Evolutionary conservation across 2,329 filamentous ascomycete genomes (phyloP).

Genomic region (Corinectria fuckeliana): DNA sequence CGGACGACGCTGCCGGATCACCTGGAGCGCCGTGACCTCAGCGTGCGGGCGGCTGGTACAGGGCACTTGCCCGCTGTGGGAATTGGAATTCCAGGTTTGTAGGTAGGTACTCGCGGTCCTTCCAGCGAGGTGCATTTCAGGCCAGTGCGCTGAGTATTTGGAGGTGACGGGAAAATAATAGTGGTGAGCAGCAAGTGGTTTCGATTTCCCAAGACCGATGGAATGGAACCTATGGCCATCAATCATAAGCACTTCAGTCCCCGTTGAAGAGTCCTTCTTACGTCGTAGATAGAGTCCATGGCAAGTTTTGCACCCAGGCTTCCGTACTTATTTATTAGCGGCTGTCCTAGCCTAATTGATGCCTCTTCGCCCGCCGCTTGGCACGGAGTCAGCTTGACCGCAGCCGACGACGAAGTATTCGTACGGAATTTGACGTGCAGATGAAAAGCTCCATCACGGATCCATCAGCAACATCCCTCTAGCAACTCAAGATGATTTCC

Average conservation of each 20-base stretch:
- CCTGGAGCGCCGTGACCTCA: slow-evolving; percentile 19
- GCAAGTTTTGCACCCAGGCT: background rate
- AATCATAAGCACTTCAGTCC: too few species aligned
- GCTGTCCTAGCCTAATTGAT: background rate
- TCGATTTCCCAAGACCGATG: background rate
- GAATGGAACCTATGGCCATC: background rate
- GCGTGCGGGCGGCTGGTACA: slow-evolving; percentile 10
- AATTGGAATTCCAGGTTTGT: too few species aligned
- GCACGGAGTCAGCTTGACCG: too few species aligned
- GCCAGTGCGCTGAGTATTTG: background rate
- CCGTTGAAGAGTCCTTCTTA: background rate
- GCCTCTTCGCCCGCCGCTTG: background rate
- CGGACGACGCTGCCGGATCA: slow-evolving; percentile 13
- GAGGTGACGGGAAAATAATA: background rate
- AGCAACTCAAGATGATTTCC: too few species aligned
- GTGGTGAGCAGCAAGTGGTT: background rate
- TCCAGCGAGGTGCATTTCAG: background rate
- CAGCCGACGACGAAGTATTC: too few species aligned
- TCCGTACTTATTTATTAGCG: background rate
- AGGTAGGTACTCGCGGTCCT: too few species aligned
- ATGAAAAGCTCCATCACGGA: too few species aligned
- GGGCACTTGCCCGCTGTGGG: slow-evolving; percentile 16
- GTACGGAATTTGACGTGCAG: too few species aligned
- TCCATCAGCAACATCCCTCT: too few species aligned
- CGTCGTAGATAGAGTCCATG: too few species aligned